Conservation (phyloP, 2,329 filamentous ascomycete genomes). For the Albifimbria verrucaria region DNA sequence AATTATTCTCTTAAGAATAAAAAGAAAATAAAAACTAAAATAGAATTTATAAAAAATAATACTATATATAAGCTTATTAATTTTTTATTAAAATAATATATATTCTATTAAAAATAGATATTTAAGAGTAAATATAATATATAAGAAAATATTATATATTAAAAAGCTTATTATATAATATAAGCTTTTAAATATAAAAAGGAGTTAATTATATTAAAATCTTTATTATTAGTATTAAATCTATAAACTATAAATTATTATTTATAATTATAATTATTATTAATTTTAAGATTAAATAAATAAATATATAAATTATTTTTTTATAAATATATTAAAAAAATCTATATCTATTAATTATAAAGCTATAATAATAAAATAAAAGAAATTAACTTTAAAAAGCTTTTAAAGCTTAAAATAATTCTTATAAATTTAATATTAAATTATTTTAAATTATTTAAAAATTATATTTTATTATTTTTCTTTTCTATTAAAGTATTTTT, state of each 20-base stretch:
- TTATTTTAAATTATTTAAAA: neutral
- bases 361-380: neutral
- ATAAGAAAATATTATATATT: conserved; percentile 1
- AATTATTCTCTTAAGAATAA: conserved; percentile 1
- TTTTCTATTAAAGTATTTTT: too few relatives aligned
- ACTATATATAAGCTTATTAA: neutral
- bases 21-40: neutral
- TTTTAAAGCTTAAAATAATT: neutral
- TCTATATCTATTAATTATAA: neutral
- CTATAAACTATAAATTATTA: neutral
- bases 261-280: neutral
- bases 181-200: neutral
- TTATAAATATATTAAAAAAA: neutral
- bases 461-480: neutral
- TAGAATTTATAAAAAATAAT: neutral
- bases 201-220: neutral
- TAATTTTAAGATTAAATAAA: neutral
- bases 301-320: neutral
- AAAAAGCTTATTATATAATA: too few relatives aligned
- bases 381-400: neutral
- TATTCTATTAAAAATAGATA: neutral
- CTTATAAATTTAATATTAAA: neutral
- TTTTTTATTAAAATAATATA: neutral
- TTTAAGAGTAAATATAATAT: neutral
- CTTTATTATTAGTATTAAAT: conserved; percentile 1